Base-by-base conservation (phyloP, 1,284 basidiomycete genomes). In the Malassezia yamatoensis region DNA sequence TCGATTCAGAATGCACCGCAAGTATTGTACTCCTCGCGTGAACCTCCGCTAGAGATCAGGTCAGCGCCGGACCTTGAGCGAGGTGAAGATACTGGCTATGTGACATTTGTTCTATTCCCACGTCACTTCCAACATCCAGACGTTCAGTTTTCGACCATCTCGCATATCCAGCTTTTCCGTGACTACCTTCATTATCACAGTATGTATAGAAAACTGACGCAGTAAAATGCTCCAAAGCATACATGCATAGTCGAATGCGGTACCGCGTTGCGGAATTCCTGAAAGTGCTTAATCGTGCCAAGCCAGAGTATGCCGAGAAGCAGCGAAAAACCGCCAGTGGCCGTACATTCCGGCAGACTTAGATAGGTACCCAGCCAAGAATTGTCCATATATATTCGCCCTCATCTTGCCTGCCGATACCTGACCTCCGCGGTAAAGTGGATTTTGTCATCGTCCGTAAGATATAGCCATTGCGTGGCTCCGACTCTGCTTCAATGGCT, bases 161-260 rank as follows among this genome's bases (percentile, higher is more conserved):
- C 90, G 36, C 88, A 90, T 69, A 88, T 98, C 71, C 90, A 96
- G 76, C 81, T 96, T 38, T 98, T 99, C 85, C 82, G 94, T 50
- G 90, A 96, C 77, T 96, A 96, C 75, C 80, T 99, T 37, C 94
- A 99, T 78, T 98, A 98, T 77, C 94, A 98, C 77, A 72, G 61
- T 65, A 53, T 43, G n/a, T 18, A 48, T 61, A 13, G n/a, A 4
- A 16, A 11, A n/a, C 43, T 45, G 24, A 45, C 20, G 6, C 43
- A 45, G 94, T 99, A 83, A 98, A 93, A 75, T 96, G 93, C 77
- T 91, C 87, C 51, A 98, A 98, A 77, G 94, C 93, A 1, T 98
- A 98, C 79, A 93, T 99, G 88, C 94, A 98, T 77, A 93, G 89
- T 21, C 81, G 94, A 49, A 94, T 99, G 91, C 82, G 94, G 59